Evolutionary conservation across 768 basidiomycete species (phyloP).

Genomic region (Glaciozyma antarctica): DNA sequence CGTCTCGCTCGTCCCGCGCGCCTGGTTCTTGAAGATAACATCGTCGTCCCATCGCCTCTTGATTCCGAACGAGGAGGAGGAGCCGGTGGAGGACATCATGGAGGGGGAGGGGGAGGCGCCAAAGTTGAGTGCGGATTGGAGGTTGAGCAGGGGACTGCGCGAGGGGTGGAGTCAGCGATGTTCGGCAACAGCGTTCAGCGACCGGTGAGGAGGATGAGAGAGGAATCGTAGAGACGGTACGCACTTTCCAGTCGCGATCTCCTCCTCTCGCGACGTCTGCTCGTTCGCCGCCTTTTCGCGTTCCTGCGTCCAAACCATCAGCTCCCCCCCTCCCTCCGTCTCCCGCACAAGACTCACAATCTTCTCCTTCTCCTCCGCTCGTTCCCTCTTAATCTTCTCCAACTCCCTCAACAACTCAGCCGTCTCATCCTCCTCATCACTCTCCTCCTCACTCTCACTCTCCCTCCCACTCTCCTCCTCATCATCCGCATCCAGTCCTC

Average conservation of each 20-base stretch:
- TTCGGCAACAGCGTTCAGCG: background rate
- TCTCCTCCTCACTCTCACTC: slow-evolving; percentile 48
- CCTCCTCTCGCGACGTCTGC: slow-evolving; percentile 54
- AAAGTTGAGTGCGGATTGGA: slow-evolving; percentile 75
- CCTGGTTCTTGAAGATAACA: slow-evolving; percentile 97
- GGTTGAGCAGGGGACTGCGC: slow-evolving; percentile 72
- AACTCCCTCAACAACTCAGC: slow-evolving; percentile 88
- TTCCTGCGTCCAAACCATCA: slow-evolving; percentile 46
- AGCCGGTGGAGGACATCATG: slow-evolving; percentile 19
- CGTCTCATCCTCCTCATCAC: slow-evolving; percentile 59
- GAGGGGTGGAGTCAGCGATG: background rate
- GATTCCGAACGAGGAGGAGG: slow-evolving; percentile 24
- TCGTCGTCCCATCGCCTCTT: slow-evolving; percentile 48
- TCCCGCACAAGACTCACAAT: slow-evolving; percentile 36
- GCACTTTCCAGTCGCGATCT: slow-evolving; percentile 59
- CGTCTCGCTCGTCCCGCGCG: slow-evolving; percentile 56
- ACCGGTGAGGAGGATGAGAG: background rate
- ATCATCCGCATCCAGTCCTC: slow-evolving; percentile 84
- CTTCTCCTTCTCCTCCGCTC: slow-evolving; percentile 82
- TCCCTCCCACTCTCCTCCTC: slow-evolving; percentile 65
- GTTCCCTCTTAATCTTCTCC: slow-evolving; percentile 95
- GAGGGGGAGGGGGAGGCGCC: slow-evolving; percentile 47
- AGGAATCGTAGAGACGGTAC: background rate
- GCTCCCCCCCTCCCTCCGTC: background rate
- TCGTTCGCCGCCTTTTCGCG: slow-evolving; percentile 58